Percentiles rank a stretch among this genome's conserved stretches.
Conservation (phyloP, 2,329 filamentous ascomycete genomes). For the Xylariaceae sp. region DNA sequence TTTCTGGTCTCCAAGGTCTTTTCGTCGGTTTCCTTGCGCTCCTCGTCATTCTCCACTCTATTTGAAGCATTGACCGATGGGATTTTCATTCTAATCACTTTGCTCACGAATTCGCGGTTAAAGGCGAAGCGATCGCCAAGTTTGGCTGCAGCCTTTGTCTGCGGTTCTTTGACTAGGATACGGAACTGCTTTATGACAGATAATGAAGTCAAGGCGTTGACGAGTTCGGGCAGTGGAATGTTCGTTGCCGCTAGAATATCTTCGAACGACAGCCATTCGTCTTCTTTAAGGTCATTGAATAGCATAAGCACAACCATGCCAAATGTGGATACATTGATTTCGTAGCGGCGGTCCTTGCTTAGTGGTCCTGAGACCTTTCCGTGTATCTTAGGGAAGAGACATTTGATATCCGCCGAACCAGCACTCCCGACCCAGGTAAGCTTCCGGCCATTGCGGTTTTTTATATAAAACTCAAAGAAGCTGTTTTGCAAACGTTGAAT, state of each 20-base stretch:
- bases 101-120: conserved; percentile 77
- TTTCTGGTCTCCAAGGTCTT: conserved; percentile 70
- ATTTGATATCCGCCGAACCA: conserved; percentile 83
- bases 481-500: conserved; percentile 74
- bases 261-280: conserved; percentile 55
- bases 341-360: conserved; percentile 69
- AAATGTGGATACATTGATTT: conserved; percentile 88
- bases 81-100: conserved; percentile 83
- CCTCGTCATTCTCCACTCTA: conserved; percentile 73
- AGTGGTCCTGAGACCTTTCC: conserved; percentile 63
- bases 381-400: conserved; percentile 66
- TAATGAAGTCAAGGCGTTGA: conserved; percentile 74
- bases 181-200: conserved; percentile 74
- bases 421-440: conserved; percentile 73
- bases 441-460: conserved; percentile 81
- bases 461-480: conserved; percentile 84
- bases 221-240: conserved; percentile 70
- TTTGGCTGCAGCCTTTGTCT: conserved; percentile 68
- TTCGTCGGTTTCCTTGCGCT: conserved; percentile 67
- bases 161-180: conserved; percentile 75
- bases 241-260: conserved; percentile 81
- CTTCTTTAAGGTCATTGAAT: conserved; percentile 72
- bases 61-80: conserved; percentile 77
- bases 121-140: conserved; percentile 74
- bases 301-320: conserved; percentile 85